Base-by-base conservation (phyloP, 2,329 filamentous ascomycete genomes). In the Cladosporium sp. region DNA sequence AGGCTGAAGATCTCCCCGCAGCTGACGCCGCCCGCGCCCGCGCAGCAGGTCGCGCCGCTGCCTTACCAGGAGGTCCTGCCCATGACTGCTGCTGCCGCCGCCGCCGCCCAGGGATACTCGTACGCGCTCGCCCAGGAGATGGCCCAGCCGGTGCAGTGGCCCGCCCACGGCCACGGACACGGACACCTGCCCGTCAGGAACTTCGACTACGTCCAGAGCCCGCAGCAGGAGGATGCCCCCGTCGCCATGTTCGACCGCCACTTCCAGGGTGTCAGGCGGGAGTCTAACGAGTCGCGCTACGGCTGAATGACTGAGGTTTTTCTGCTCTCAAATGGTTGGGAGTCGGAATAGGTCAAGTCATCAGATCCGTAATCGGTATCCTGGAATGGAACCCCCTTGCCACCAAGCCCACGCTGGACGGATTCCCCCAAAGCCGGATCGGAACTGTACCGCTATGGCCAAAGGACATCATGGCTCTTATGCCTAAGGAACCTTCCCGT, bases 191-290 rank as follows among this genome's bases (percentile, higher is more conserved):
- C 60, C 14, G 54, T 59, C 19, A 56, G 58, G 50, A 58, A 63
- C 50, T 60, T 63, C 57, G 57, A 56, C 48, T 60, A 62, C 56
- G 57, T 57, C 4, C 59, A 57, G 14, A 57, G 56, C 40, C 62
- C 61, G 10, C 55, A 60, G 22, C 22, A 28, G 48, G 61, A 63
- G 46, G 60, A 62, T 43, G 56, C 55, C 35, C 56, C 54, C 31
- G 49, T 64, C 13, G 54, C 60, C 22, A 49, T 55, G 28, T 50
- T 64, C 43, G 60, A 58, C 55, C 59, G 58, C 46, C 61, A 61
- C 44, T 54, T 64, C 19, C 56, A 60, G 44, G 60, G 63, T 51
- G 43, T 63, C 10, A 57, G 61, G 10, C 56, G 60, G 45, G 54
- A 62, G 14, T 61, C 61, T 10, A 51, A 63, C 16, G 60, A 62